Evolutionary conservation across 2,329 filamentous ascomycete genomes (phyloP).

Genomic region (Elsinoe arachidis): DNA sequence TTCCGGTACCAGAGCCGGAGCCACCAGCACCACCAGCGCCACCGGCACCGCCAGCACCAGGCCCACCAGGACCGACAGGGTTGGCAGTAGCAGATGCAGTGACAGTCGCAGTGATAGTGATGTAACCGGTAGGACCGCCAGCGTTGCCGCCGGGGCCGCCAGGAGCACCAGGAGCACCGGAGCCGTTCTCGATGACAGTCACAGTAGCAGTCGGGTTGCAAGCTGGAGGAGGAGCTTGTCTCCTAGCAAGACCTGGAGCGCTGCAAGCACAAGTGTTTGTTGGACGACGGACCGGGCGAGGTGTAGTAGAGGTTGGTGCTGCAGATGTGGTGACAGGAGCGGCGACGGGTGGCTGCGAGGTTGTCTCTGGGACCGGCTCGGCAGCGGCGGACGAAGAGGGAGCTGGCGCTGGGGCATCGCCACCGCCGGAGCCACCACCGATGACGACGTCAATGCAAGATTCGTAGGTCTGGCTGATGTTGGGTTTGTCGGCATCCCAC

Average conservation of each 20-base stretch:
- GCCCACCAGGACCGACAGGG: neutral
- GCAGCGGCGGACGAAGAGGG: conserved; percentile 8
- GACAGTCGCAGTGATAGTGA: conserved; percentile 8
- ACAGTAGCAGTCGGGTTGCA: conserved; percentile 13
- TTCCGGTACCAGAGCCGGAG: neutral
- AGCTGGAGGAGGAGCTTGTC: neutral
- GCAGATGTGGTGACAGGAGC: conserved; percentile 2
- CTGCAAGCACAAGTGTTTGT: conserved; percentile 9
- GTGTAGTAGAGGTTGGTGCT: conserved; percentile 13
- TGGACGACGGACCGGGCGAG: conserved; percentile 5
- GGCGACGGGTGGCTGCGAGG: conserved; percentile 14
- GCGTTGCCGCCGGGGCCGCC: neutral
- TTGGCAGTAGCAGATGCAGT: conserved; percentile 6
- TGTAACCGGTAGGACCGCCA: neutral
- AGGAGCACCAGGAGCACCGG: neutral
- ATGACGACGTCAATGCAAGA: conserved; percentile 53
- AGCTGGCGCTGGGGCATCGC: conserved; percentile 1
- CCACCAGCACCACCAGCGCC: no score
- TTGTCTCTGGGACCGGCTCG: conserved; percentile 9
- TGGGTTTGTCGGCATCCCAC: conserved; percentile 44
- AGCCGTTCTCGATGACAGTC: conserved; percentile 17
- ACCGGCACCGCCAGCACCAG: neutral
- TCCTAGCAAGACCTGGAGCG: neutral
- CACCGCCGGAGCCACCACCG: conserved; percentile 20
- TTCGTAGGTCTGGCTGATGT: conserved; percentile 54